These are phyloP conservation scores for Massariosphaeria phaeospora DNA, from an alignment of 495 filamentous ascomycete species.

Conservation along the genomic window DNA sequence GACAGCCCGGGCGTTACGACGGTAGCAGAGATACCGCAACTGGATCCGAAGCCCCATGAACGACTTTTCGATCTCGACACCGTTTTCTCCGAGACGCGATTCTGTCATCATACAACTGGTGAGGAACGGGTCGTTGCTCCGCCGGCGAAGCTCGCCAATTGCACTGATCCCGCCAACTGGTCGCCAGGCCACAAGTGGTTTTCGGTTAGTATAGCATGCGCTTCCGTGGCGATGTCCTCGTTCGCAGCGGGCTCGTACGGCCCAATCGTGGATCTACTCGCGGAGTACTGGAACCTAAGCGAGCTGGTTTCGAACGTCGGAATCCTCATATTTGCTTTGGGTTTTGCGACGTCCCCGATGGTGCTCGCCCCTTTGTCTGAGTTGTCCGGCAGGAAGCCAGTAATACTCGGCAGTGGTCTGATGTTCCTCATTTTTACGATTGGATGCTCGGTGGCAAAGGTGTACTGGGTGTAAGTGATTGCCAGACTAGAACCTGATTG, in stretches of 20 bases:
- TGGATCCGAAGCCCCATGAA: too few relatives aligned
- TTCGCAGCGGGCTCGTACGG: conserved; percentile 80
- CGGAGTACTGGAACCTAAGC: conserved; percentile 57
- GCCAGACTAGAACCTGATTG: too few relatives aligned
- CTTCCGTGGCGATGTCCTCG: conserved; percentile 70
- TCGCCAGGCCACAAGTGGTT: conserved; percentile 60
- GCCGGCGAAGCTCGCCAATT: conserved; percentile 65
- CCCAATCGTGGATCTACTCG: conserved; percentile 59
- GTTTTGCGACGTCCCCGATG: conserved; percentile 86
- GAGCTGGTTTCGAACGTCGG: conserved; percentile 64
- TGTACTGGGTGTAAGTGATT: conserved; percentile 67
- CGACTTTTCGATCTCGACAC: too few relatives aligned
- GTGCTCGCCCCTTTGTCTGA: conserved; percentile 85
- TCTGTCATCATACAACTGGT: too few relatives aligned
- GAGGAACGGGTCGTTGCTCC: conserved; percentile 47
- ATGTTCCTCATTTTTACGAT: conserved; percentile 60
- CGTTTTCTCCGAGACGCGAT: too few relatives aligned
- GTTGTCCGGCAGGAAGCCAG: conserved; percentile 71
- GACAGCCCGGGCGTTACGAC: too few relatives aligned
- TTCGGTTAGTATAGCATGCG: conserved; percentile 67
- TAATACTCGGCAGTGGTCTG: conserved; percentile 74
- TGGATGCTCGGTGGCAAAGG: conserved; percentile 76
- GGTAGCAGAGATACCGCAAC: too few relatives aligned
- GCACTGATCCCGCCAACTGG: conserved; percentile 71
- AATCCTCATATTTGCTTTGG: conserved; percentile 73